Evolutionary conservation across 1,284 basidiomycete genomes (phyloP).

Genomic region (Microbotryum violaceum): DNA sequence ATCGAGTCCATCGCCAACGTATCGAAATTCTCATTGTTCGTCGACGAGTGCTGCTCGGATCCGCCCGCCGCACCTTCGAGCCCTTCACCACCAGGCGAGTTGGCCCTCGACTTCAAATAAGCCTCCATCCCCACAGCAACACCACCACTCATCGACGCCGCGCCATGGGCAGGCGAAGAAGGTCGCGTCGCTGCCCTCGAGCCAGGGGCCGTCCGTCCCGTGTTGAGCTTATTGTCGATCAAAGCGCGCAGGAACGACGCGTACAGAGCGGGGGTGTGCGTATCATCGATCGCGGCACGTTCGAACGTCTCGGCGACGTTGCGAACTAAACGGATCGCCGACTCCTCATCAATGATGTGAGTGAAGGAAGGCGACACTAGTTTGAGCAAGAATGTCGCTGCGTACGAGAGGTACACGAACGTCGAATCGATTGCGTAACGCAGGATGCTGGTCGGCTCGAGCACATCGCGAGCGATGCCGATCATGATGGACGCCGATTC

Average conservation of each 20-base stretch:
- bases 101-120: neutral
- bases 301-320: slow-evolving; percentile 28
- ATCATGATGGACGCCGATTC: slow-evolving; percentile 31
- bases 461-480: slow-evolving; percentile 38
- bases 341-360: slow-evolving; percentile 29
- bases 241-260: slow-evolving; percentile 71
- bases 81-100: neutral
- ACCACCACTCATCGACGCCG: too few species aligned
- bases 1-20: slow-evolving; percentile 10
- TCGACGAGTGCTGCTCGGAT: neutral
- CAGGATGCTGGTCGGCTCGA: slow-evolving; percentile 38
- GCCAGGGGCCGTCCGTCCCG: slow-evolving; percentile 20
- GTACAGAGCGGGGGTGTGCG: slow-evolving; percentile 79
- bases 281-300: slow-evolving; percentile 31
- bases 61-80: neutral
- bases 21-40: slow-evolving; percentile 1
- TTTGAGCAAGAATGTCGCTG: slow-evolving; percentile 41
- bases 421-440: slow-evolving; percentile 41
- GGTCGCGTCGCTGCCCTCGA: slow-evolving; percentile 27
- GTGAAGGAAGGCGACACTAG: slow-evolving; percentile 29
- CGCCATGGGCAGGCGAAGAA: slow-evolving; percentile 11
- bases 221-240: slow-evolving; percentile 35
- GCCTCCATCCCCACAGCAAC: too few species aligned
- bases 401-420: slow-evolving; percentile 42
- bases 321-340: slow-evolving; percentile 27